Base-by-base conservation (phyloP, 371 early-diverging fungal species). In the Dichotomocladium elegans region DNA sequence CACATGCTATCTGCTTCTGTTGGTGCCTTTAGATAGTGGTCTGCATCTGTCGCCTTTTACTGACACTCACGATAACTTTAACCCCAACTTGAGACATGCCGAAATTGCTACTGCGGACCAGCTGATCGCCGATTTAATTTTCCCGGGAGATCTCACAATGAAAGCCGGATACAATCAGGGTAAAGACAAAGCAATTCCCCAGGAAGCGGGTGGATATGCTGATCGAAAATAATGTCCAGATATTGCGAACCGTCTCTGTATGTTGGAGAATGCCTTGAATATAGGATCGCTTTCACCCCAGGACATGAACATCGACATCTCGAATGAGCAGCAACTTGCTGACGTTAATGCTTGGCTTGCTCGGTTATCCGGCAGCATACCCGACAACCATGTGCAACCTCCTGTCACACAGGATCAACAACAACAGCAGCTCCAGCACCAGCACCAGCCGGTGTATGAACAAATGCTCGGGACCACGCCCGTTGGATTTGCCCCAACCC, bases 301-400 rank as follows among this genome's bases (percentile, higher is more conserved):
- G 12, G 35, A 55, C 15, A 33, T 73, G 31, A 64, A 67, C n/a
- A 34, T 72, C 6, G 61, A 71, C 22, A 56, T 67, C 28, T 62
- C 61, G 22, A 49, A 64, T 19, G 59, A 64, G 14, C 65, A 68
- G n/a, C 64, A 73, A 24, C 47, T 73, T 6, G 64, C 69, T 1
- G 68, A 71, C 7, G 58, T 71, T n/a, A 71, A 58, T 29, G 64
- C 66, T 33, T 77, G 74, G 77, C 50, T 67, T 9, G 57, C 60
- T 5, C 63, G 53, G 22, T 35, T 63, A 12, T 31, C 46, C 5
- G 47, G 51, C 10, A 54, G 55, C 17, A 63, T 63, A 42, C 52
- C 52, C 25, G 29, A 41, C 37, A 50, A 27, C n/a, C 28, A 45
- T n/a, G 48, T 17, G n/a, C 44, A 43, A 22, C n/a, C n/a, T n/a